Base-by-base conservation (phyloP, 257 asterid species). In the Rauvolfia tetraphylla region DNA sequence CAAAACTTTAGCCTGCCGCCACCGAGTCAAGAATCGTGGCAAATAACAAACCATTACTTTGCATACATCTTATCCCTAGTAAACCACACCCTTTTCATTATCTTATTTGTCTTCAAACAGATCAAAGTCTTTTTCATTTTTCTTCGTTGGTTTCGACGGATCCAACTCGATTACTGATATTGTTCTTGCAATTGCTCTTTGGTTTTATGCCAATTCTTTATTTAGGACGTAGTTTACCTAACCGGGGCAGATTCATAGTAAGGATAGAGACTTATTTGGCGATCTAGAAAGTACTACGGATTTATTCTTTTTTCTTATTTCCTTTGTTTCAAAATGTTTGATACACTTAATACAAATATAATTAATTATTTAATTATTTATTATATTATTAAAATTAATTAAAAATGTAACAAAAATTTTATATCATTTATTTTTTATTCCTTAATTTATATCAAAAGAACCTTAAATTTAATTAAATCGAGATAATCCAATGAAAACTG, bases 1-100 rank as follows among this genome's bases (percentile, higher is more conserved):
- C 76, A 83, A 67, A 79, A 81, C 65, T 51, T 61, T 75, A 4
- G 18, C 71, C 29, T n/a, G 22, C 57, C 20, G 11, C 29, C 36
- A 29, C 46, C 4, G 59, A 56, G 68, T 36, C 75, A 74, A 69
- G 31, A 33, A 42, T 58, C 77, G 7, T n/a, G 39, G 29, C 62
- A 46, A 44, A 63, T 67, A 72, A 25, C 17, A 79, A 63, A 72
- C 65, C 46, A 65, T 73, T 41, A 73, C 58, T 31, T 63, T 4
- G 25, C 29, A 33, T 38, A 20, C 59, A 7, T 33, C 61, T 25
- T 72, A 72, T 63, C 49, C 25, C 46, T 6, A 33, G 11, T 15
- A 62, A 62, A 29, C 68, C 33, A 44, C 44, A 63, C 70, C 70
- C 31, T 18, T 15, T 17, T 34, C 6, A 29, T 13, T 29, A 13